A percentile compares a stretch with the other conserved stretches of the same genome.
Evolutionary conservation across 1,284 basidiomycete genomes (phyloP).

Genomic region (Trichosporon ovoides): DNA sequence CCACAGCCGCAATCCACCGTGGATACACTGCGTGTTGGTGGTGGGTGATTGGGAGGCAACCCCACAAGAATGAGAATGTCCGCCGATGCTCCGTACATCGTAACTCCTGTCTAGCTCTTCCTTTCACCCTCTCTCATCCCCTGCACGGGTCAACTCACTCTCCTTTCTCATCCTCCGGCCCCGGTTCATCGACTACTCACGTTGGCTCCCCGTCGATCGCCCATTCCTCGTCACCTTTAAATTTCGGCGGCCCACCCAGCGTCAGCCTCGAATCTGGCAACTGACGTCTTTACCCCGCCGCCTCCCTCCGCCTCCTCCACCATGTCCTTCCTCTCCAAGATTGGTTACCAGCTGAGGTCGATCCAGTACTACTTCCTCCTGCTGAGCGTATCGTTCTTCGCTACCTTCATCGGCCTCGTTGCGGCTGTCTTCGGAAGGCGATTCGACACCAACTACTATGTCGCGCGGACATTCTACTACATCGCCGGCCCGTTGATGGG

Average conservation of each 20-base stretch:
- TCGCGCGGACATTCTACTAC: slow-evolving; percentile 78
- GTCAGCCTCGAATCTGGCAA: too few species aligned
- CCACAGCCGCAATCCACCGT: not conserved
- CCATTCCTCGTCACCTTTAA: not conserved
- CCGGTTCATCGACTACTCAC: not conserved
- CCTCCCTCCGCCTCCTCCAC: slow-evolving; percentile 1
- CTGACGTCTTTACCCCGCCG: not conserved
- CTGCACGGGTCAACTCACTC: not conserved
- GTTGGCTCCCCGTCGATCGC: not conserved
- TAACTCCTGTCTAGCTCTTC: not conserved
- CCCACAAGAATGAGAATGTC: not conserved
- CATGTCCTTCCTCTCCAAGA: slow-evolving; percentile 23
- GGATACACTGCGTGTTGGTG: not conserved
- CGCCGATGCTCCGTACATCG: not conserved
- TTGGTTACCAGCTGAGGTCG: slow-evolving; percentile 58
- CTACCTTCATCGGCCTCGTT: slow-evolving; percentile 64
- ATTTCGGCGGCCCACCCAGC: not conserved
- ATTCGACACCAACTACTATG: slow-evolving; percentile 77
- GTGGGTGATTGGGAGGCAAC: slow-evolving; percentile 3
- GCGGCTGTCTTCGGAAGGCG: slow-evolving; percentile 65
- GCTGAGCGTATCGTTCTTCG: slow-evolving; percentile 68
- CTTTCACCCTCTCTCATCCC: not conserved
- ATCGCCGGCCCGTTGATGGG: slow-evolving; percentile 66
- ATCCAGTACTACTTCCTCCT: slow-evolving; percentile 69
- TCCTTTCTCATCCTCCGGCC: not conserved